phyloP scores from a whole-genome alignment of 306 rosid species.

The Acmispon strigosus region DNA sequence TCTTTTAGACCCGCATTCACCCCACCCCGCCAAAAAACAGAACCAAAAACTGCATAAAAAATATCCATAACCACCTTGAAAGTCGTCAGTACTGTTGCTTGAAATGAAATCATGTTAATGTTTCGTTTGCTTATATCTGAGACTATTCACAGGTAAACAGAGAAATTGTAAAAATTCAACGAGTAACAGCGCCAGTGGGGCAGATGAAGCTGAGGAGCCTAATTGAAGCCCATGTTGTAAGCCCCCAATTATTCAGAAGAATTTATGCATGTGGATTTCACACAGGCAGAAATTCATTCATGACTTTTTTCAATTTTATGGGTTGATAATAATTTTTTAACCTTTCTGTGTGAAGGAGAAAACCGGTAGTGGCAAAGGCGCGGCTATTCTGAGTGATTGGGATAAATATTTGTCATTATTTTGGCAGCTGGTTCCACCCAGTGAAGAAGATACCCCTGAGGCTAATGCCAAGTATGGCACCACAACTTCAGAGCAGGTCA shows the following conservation, averaged over 20 bases:
- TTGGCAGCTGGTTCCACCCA: slow-evolving; percentile 98
- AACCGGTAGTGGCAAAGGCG: slow-evolving; percentile 85
- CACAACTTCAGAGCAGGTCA: slow-evolving; percentile 54
- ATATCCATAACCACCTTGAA: too few species aligned
- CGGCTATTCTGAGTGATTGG: slow-evolving; percentile 78
- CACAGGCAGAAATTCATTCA: not conserved
- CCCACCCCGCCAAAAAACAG: too few species aligned
- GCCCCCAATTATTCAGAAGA: slow-evolving; percentile 23
- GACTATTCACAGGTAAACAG: slow-evolving; percentile 63
- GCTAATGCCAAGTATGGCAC: slow-evolving; percentile 64
- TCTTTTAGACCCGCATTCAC: too few species aligned
- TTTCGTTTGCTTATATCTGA: slow-evolving; percentile 9
- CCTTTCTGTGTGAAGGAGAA: slow-evolving; percentile 57
- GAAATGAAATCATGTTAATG: not conserved
- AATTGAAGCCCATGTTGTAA: slow-evolving; percentile 96
- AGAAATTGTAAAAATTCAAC: slow-evolving; percentile 92
- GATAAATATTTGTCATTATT: slow-evolving; percentile 73
- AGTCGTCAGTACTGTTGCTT: not conserved
- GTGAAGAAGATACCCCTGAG: slow-evolving; percentile 98
- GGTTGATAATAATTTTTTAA: slow-evolving; percentile 2
- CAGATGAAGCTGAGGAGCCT: slow-evolving; percentile 93
- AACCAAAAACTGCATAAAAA: too few species aligned
- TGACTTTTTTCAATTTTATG: not conserved
- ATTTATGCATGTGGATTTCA: slow-evolving; percentile 3
- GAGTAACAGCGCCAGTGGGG: slow-evolving; percentile 84